Evolutionary conservation across 2,329 filamentous ascomycete species (phyloP).

Genomic region (Fusarium xyrophilum): DNA sequence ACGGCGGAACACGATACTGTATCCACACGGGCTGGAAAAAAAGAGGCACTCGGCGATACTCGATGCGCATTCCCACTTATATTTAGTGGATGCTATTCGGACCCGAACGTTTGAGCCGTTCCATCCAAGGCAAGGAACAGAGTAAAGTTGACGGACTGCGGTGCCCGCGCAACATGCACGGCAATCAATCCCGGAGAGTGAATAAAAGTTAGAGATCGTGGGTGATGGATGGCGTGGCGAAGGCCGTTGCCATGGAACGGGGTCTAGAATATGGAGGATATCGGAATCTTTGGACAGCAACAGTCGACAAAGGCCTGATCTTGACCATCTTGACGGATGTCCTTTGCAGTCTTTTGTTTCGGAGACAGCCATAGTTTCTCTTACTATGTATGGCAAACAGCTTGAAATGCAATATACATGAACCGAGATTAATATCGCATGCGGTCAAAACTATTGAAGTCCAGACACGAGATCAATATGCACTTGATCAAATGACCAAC

Average conservation of each 20-base stretch:
- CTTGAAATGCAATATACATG: neutral
- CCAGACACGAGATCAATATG: neutral
- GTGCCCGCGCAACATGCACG: conserved; percentile 1
- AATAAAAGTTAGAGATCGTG: conserved; percentile 5
- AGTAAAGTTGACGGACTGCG: conserved; percentile 8
- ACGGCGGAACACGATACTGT: conserved; percentile 14
- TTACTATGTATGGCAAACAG: conserved; percentile 5
- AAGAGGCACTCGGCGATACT: conserved; percentile 24
- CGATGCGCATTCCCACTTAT: conserved; percentile 9
- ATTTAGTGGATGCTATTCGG: conserved; percentile 14
- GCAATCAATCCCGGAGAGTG: conserved; percentile 16
- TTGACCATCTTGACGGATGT: neutral
- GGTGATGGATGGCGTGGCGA: conserved; percentile 16
- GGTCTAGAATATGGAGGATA: conserved; percentile 12
- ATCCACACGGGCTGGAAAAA: conserved; percentile 30
- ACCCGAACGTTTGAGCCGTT: conserved; percentile 21
- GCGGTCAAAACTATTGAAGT: neutral
- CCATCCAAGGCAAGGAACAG: neutral
- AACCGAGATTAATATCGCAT: conserved; percentile 23
- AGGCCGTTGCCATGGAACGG: conserved; percentile 11
- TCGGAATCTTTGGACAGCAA: conserved; percentile 1
- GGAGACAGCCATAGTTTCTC: neutral
- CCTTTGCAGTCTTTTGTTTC: neutral
- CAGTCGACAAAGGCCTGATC: conserved; percentile 24
- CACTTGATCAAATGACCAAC: conserved; percentile 7